A percentile compares a stretch with the other conserved stretches of the same genome.
Conservation (phyloP, 2,329 filamentous ascomycete species). For the Aspergillus quadricinctus region DNA sequence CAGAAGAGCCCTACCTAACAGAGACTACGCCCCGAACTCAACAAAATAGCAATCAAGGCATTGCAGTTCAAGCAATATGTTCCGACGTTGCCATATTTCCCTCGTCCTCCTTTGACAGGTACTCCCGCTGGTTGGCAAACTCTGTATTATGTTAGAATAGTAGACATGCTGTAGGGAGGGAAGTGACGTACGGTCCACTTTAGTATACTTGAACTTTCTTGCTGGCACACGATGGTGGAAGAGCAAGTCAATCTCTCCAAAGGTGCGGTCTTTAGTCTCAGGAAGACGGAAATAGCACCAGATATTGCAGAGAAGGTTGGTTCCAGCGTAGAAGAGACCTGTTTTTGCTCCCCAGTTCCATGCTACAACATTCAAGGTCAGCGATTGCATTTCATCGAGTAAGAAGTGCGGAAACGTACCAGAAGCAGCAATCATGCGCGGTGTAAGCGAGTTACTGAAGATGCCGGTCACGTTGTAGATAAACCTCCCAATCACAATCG, state of each 20-base stretch:
- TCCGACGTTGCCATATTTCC: background rate
- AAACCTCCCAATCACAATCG: conserved; percentile 44
- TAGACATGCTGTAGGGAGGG: background rate
- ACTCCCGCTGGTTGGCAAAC: background rate
- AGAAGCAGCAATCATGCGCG: conserved; percentile 22
- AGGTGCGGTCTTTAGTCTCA: conserved; percentile 35
- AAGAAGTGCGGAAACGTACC: conserved; percentile 11
- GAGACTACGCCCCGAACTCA: background rate
- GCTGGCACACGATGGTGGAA: conserved; percentile 38
- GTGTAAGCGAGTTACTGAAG: conserved; percentile 35
- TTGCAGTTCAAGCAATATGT: background rate
- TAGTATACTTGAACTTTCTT: conserved; percentile 31
- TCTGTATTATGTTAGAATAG: background rate
- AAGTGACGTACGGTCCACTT: background rate
- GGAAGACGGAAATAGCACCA: conserved; percentile 38
- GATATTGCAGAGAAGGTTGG: conserved; percentile 19
- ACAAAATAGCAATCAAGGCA: background rate
- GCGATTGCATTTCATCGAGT: background rate
- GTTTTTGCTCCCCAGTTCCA: conserved; percentile 37
- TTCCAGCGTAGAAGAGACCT: conserved; percentile 36
- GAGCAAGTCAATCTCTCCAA: conserved; percentile 39
- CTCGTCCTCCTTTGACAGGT: background rate
- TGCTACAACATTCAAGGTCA: conserved; percentile 11
- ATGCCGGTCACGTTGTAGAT: conserved; percentile 49
- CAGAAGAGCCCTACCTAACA: background rate